These are phyloP conservation scores for Pseudogymnoascus verrucosus DNA, from an alignment of 2,329 filamentous ascomycete genomes.

Conservation along the genomic window DNA sequence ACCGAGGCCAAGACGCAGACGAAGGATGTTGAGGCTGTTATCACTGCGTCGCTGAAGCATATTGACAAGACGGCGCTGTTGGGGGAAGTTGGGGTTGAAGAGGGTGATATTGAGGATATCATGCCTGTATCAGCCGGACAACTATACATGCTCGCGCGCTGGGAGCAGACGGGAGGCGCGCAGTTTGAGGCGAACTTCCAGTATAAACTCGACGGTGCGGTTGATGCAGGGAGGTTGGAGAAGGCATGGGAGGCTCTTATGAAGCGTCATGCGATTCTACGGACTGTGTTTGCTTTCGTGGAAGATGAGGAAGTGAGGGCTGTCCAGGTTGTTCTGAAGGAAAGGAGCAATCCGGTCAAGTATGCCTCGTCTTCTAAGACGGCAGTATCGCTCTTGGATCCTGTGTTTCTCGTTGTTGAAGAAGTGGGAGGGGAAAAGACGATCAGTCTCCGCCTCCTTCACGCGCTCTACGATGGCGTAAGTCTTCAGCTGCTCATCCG, in stretches of 20 bases:
- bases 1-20: constrained; percentile 45
- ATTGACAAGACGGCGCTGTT: constrained; percentile 36
- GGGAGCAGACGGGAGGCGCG: constrained; percentile 57
- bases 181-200: constrained; percentile 69
- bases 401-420: constrained; percentile 21
- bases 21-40: constrained; percentile 34
- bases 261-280: constrained; percentile 51
- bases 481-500: constrained; percentile 60
- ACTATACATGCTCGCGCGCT: constrained; percentile 69
- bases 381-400: constrained; percentile 13
- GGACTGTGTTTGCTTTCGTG: constrained; percentile 57
- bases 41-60: constrained; percentile 31
- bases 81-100: constrained; percentile 31
- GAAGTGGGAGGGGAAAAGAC: background rate
- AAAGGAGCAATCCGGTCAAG: constrained; percentile 28
- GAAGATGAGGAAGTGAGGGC: constrained; percentile 41
- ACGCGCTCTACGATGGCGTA: constrained; percentile 81
- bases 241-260: constrained; percentile 56
- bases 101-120: constrained; percentile 38
- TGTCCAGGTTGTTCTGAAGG: constrained; percentile 52
- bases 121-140: constrained; percentile 72
- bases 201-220: constrained; percentile 42
- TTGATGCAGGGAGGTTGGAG: constrained; percentile 37
- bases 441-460: constrained; percentile 59
- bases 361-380: constrained; percentile 11